These are phyloP conservation scores for Fusarium equiseti DNA, from an alignment of 2,329 filamentous ascomycete species.

Conservation along the genomic window DNA sequence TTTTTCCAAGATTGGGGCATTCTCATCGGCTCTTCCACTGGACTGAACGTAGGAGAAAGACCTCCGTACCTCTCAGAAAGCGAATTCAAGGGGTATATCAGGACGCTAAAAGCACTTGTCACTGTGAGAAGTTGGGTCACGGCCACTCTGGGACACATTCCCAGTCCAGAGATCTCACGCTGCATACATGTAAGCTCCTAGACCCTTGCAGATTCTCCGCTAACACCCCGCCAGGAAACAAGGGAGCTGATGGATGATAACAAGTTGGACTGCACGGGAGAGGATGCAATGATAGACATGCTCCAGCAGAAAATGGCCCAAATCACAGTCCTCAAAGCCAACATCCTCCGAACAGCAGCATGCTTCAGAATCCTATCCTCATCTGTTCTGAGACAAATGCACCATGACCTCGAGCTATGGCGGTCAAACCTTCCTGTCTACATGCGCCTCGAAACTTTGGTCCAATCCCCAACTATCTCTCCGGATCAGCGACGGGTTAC, in stretches of 20 bases:
- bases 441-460: background rate
- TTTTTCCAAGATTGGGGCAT: background rate
- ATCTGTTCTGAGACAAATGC: background rate
- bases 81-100: accelerated
- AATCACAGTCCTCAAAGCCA: background rate
- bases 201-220: accelerated
- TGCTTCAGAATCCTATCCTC: background rate
- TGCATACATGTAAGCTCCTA: background rate
- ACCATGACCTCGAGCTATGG: background rate
- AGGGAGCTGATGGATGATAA: background rate
- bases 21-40: background rate
- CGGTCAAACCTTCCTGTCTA: accelerated
- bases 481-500: background rate
- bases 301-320: background rate
- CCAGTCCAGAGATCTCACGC: background rate
- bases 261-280: background rate
- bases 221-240: background rate
- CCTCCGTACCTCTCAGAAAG: accelerated
- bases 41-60: accelerated
- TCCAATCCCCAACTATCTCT: accelerated
- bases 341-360: background rate
- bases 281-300: background rate
- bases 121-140: background rate
- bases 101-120: background rate
- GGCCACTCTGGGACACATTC: background rate